Conservation (phyloP, 805 yeast genomes). For the Wickerhamiella occidentalis region DNA sequence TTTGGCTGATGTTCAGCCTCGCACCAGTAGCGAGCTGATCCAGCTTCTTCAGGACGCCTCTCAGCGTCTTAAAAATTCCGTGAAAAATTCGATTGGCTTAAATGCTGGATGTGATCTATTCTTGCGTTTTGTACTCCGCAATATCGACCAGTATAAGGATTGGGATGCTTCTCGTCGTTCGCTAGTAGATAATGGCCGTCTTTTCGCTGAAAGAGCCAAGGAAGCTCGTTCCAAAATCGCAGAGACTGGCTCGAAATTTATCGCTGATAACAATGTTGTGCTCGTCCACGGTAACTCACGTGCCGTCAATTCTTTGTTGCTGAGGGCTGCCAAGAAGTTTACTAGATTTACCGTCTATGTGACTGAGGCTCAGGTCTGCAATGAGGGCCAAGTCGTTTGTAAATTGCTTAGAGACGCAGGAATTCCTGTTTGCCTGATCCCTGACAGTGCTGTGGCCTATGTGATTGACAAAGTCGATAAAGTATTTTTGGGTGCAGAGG, state of each 20-base stretch:
- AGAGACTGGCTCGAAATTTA: conserved; percentile 73
- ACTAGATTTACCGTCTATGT: conserved; percentile 81
- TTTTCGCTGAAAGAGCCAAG: conserved; percentile 84
- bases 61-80: conserved; percentile 56
- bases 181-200: conserved; percentile 83
- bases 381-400: conserved; percentile 64
- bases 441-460: conserved; percentile 88
- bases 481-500: conserved; percentile 95
- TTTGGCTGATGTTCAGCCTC: conserved; percentile 69
- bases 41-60: conserved; percentile 69
- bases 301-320: conserved; percentile 67
- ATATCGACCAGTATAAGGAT: conserved; percentile 71
- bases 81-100: conserved; percentile 82
- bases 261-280: conserved; percentile 81
- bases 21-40: conserved; percentile 87
- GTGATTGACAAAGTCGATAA: conserved; percentile 86
- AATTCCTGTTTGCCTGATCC: conserved; percentile 78
- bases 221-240: conserved; percentile 82
- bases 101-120: conserved; percentile 97
- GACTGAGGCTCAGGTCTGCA: conserved; percentile 84
- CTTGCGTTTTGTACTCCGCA: conserved; percentile 82
- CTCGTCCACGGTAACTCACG: conserved; percentile 87
- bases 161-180: conserved; percentile 90
- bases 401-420: conserved; percentile 51
- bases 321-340: conserved; percentile 62